phyloP scores from a whole-genome alignment of 768 basidiomycete genomes.

The Boletus insuetus region DNA sequence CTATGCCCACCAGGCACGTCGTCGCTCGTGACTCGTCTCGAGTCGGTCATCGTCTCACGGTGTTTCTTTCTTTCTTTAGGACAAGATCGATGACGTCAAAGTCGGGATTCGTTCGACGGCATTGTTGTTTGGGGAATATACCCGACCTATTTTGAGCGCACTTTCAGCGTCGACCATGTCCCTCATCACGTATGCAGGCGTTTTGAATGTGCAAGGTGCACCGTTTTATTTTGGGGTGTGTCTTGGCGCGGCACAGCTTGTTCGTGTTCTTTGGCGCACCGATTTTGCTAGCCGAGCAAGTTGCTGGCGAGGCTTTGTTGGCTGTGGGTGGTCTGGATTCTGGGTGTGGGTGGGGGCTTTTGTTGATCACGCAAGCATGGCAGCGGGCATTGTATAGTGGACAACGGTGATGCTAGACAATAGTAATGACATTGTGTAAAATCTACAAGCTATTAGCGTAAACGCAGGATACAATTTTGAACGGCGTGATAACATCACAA shows the following conservation, averaged over 20 bases:
- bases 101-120: constrained; percentile 94
- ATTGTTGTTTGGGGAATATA: constrained; percentile 77
- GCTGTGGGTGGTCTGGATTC: constrained; percentile 86
- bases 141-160: constrained; percentile 69
- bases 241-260: constrained; percentile 73
- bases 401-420: background rate
- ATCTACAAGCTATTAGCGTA: background rate
- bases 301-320: constrained; percentile 88
- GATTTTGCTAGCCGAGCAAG: constrained; percentile 73
- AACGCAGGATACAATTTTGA: background rate
- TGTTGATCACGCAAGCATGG: constrained; percentile 55
- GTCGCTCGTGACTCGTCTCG: background rate
- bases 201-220: constrained; percentile 70
- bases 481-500: background rate
- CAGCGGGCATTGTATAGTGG: constrained; percentile 5
- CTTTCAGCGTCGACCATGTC: constrained; percentile 75
- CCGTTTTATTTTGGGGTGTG: constrained; percentile 80
- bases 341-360: constrained; percentile 83
- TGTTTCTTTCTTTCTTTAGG: constrained; percentile 45
- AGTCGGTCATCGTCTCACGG: background rate
- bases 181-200: constrained; percentile 74
- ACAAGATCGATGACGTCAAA: constrained; percentile 85
- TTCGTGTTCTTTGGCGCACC: constrained; percentile 68
- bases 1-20: constrained; percentile 88
- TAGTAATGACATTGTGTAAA: background rate